Conservation (phyloP, 345 rosid genomes). For the Rhizophora apiculata region DNA sequence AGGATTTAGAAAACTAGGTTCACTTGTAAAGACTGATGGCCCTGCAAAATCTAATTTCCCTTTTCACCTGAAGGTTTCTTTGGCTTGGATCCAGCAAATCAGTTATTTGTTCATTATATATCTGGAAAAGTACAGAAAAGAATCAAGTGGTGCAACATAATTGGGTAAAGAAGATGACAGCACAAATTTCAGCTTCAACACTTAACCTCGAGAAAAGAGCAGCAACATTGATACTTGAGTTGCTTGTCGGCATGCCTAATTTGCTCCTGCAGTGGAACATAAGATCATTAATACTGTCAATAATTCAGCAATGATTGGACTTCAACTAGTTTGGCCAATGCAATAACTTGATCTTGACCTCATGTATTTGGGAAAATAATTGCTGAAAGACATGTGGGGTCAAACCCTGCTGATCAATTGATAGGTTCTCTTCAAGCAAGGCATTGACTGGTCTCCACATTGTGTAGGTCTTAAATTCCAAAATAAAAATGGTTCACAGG, state of each 20-base stretch:
- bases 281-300: conserved; percentile 8
- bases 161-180: neutral
- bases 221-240: conserved; percentile 91
- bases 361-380: conserved; percentile 77
- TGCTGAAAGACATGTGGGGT: conserved; percentile 86
- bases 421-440: conserved; percentile 55
- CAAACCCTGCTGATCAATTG: conserved; percentile 75
- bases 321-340: conserved; percentile 9
- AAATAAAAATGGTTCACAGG: neutral
- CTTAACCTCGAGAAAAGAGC: conserved; percentile 91
- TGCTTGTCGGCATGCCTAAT: conserved; percentile 72
- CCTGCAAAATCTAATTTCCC: conserved; percentile 12
- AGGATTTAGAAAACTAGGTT: conserved; percentile 13
- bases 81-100: conserved; percentile 92
- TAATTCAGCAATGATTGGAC: conserved; percentile 5
- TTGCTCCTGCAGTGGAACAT: conserved; percentile 66
- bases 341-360: conserved; percentile 46
- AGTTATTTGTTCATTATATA: conserved; percentile 96
- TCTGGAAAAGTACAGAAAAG: conserved; percentile 49
- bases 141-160: conserved; percentile 8
- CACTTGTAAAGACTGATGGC: conserved; percentile 6
- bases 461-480: conserved; percentile 65
- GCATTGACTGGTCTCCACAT: conserved; percentile 97
- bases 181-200: conserved; percentile 15
- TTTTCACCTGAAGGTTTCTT: conserved; percentile 70